These are phyloP conservation scores for Leptoxyphium fumago DNA, from an alignment of 2,329 filamentous ascomycete species.

Conservation along the genomic window DNA sequence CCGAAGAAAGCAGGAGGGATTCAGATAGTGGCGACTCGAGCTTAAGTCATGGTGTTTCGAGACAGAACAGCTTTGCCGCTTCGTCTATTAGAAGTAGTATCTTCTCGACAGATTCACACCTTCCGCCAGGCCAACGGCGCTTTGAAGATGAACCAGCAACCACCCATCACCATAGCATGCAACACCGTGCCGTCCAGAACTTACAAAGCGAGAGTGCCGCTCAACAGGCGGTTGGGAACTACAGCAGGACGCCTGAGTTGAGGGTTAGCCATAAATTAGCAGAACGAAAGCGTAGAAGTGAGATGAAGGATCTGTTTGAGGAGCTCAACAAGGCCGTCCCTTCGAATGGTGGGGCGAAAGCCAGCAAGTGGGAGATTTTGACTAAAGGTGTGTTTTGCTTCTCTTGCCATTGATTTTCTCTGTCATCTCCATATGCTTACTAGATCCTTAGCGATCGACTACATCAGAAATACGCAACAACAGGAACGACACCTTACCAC, in stretches of 20 bases:
- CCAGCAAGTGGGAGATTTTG: constrained; percentile 79
- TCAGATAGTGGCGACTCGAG: constrained; percentile 35
- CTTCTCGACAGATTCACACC: constrained; percentile 57
- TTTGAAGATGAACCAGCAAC: constrained; percentile 47
- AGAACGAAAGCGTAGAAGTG: constrained; percentile 67
- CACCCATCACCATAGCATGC: constrained; percentile 59
- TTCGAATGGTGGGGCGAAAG: constrained; percentile 68
- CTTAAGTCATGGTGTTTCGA: constrained; percentile 39
- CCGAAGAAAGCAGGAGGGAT: constrained; percentile 28
- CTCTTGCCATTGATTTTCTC: neutral
- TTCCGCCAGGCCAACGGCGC: constrained; percentile 57
- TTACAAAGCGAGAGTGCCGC: constrained; percentile 43
- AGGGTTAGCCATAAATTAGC: constrained; percentile 75
- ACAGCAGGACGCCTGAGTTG: constrained; percentile 69
- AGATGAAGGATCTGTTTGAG: constrained; percentile 82
- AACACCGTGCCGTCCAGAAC: constrained; percentile 57
- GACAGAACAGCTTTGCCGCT: constrained; percentile 61
- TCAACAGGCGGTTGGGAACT: constrained; percentile 50
- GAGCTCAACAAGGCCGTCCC: constrained; percentile 65
- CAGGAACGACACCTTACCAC: constrained; percentile 23
- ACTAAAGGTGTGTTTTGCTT: constrained; percentile 53
- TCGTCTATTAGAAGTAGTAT: constrained; percentile 69
- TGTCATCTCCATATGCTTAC: constrained; percentile 1
- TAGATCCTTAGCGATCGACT: constrained; percentile 30
- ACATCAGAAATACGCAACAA: constrained; percentile 28